These are phyloP conservation scores for Trichothecium roseum DNA, from an alignment of 2,329 filamentous ascomycete genomes.

Conservation along the genomic window DNA sequence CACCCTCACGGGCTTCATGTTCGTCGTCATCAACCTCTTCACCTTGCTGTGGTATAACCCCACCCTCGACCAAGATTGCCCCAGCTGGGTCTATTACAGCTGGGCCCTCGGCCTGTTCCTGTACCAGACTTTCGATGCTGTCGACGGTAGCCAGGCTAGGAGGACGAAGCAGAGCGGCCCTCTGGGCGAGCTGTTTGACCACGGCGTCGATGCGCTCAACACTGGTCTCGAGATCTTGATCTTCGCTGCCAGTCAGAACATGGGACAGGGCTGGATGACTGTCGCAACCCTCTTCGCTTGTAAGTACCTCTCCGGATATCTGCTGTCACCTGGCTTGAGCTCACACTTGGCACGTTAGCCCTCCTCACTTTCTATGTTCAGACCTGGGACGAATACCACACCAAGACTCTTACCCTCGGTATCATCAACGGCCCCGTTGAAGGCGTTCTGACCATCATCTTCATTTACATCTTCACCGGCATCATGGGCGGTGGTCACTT, in stretches of 20 bases:
- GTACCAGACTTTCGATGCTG: constrained; percentile 97
- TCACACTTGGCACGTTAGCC: constrained; percentile 31
- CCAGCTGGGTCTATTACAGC: constrained; percentile 85
- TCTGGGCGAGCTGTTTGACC: constrained; percentile 92
- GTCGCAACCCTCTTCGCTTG: constrained; percentile 74
- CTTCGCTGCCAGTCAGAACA: constrained; percentile 85
- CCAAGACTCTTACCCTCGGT: constrained; percentile 86
- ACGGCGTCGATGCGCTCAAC: constrained; percentile 94
- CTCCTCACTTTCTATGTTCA: constrained; percentile 96
- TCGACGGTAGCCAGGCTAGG: constrained; percentile 90
- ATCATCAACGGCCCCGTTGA: constrained; percentile 92
- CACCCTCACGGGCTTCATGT: constrained; percentile 81
- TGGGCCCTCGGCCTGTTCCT: constrained; percentile 87
- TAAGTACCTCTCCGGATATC: constrained; percentile 27
- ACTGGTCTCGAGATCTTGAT: constrained; percentile 88
- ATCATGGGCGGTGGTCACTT: constrained; percentile 81
- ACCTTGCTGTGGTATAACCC: constrained; percentile 95
- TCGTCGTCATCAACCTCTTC: constrained; percentile 80
- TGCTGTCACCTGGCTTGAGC: not conserved
- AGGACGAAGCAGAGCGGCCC: constrained; percentile 88
- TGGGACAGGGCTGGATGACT: constrained; percentile 87
- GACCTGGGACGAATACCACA: constrained; percentile 99
- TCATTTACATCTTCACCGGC: constrained; percentile 76
- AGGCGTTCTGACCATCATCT: constrained; percentile 74
- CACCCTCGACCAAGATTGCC: constrained; percentile 87